Percentiles rank a stretch among this genome's conserved stretches.
Conservation (phyloP, 805 yeast species). For the Metschnikowia shivogae region DNA sequence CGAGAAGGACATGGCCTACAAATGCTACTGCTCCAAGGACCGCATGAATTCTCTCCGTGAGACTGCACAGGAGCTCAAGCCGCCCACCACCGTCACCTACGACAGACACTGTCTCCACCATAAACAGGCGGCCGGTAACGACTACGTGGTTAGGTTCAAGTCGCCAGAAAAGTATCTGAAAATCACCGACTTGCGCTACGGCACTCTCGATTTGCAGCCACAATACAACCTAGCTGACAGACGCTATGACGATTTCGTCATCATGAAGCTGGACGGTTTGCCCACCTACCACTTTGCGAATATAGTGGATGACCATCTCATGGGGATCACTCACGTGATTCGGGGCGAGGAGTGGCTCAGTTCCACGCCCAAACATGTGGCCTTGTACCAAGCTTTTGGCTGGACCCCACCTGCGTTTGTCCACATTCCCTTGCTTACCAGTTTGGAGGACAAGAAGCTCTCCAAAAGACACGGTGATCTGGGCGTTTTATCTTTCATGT, state of each 20-base stretch:
- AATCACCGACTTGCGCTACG: slow-evolving; percentile 75
- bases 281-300: slow-evolving; percentile 98
- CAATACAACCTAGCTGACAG: slow-evolving; percentile 67
- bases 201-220: slow-evolving; percentile 69
- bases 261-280: slow-evolving; percentile 86
- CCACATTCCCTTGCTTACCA: slow-evolving; percentile 88
- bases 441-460: slow-evolving; percentile 66
- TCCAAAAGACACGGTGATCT: slow-evolving; percentile 84
- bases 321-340: slow-evolving; percentile 90
- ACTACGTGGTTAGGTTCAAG: slow-evolving; percentile 65
- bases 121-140: slow-evolving; percentile 35
- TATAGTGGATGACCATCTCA: slow-evolving; percentile 89
- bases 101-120: slow-evolving; percentile 69
- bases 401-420: slow-evolving; percentile 79
- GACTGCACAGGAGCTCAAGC: slow-evolving; percentile 68
- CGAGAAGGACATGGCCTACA: slow-evolving; percentile 69
- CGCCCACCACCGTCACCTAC: slow-evolving; percentile 90
- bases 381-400: slow-evolving; percentile 78
- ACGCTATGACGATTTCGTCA: slow-evolving; percentile 84
- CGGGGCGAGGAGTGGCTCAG: slow-evolving; percentile 98
- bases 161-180: slow-evolving; percentile 68
- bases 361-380: slow-evolving; percentile 91
- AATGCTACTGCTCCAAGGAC: slow-evolving; percentile 83
- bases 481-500: slow-evolving; percentile 57
- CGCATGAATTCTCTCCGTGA: slow-evolving; percentile 64